Conservation (phyloP, 108 stramenopile genomes). For the Skeletonema grethae region DNA sequence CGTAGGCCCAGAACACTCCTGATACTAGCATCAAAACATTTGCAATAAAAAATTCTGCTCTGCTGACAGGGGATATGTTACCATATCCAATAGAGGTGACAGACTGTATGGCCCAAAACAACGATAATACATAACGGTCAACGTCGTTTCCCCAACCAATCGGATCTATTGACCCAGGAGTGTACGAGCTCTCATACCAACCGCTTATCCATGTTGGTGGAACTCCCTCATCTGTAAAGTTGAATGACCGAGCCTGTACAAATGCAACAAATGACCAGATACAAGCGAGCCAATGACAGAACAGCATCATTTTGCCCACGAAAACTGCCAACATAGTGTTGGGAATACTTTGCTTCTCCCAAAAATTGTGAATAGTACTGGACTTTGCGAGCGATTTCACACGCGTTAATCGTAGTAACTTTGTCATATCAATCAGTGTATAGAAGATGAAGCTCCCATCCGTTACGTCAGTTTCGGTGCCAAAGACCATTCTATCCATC, state of each 20-base stretch:
- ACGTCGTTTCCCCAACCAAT: no score
- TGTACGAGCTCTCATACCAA: neutral
- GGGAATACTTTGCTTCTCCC: neutral
- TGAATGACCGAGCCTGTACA: neutral
- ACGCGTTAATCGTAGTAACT: conserved; percentile 4
- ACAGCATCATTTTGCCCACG: neutral
- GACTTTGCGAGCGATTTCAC: neutral
- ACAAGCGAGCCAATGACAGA: neutral
- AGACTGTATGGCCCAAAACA: neutral
- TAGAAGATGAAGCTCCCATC: neutral
- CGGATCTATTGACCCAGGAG: no score
- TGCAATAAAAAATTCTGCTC: neutral
- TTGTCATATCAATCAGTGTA: neutral
- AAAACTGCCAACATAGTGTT: neutral
- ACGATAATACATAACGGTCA: no score
- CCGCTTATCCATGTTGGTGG: neutral
- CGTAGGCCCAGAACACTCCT: neutral
- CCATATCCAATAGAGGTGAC: neutral
- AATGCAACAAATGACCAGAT: neutral
- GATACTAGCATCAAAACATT: neutral
- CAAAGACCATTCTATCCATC: neutral
- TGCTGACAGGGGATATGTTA: neutral
- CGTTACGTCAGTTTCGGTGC: neutral
- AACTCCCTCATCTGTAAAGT: neutral
- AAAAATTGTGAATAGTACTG: neutral